Evolutionary conservation across 345 rosid species (phyloP).

Genomic region (Citrus inodora): DNA sequence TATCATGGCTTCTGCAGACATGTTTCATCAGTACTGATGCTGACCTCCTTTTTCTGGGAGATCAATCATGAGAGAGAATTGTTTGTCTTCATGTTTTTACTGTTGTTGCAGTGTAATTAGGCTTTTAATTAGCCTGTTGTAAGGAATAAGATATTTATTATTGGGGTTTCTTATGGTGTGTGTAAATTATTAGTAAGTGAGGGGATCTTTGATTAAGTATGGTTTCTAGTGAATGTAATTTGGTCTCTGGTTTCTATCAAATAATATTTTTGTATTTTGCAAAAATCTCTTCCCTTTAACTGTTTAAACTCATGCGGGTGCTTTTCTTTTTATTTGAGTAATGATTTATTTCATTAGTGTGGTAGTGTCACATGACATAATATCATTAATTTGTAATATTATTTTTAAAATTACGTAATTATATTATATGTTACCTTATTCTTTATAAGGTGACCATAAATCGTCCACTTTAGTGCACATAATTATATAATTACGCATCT

Average conservation of each 20-base stretch:
- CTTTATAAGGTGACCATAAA: no score
- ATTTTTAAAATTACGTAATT: no score
- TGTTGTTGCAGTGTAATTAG: not conserved
- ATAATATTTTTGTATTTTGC: not conserved
- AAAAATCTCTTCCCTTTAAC: not conserved
- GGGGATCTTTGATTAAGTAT: not conserved
- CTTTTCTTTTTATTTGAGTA: not conserved
- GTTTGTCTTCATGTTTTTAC: not conserved
- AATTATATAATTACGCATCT: no score
- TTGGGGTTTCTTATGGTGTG: not conserved
- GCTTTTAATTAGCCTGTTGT: not conserved
- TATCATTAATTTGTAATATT: no score
- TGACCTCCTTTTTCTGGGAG: not conserved
- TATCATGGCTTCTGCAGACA: slow-evolving; percentile 68
- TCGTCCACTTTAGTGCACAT: no score
- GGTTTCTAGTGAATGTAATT: not conserved
- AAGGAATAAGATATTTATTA: slow-evolving; percentile 6
- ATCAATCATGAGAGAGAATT: not conserved
- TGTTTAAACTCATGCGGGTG: not conserved
- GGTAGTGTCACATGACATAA: no score
- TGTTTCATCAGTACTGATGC: slow-evolving; percentile 42
- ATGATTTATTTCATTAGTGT: not conserved
- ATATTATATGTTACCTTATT: no score
- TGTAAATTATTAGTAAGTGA: slow-evolving; percentile 5
- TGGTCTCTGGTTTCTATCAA: not conserved